Base-by-base conservation (phyloP, 2,329 filamentous ascomycete genomes). In the Claviceps humidiphila region DNA sequence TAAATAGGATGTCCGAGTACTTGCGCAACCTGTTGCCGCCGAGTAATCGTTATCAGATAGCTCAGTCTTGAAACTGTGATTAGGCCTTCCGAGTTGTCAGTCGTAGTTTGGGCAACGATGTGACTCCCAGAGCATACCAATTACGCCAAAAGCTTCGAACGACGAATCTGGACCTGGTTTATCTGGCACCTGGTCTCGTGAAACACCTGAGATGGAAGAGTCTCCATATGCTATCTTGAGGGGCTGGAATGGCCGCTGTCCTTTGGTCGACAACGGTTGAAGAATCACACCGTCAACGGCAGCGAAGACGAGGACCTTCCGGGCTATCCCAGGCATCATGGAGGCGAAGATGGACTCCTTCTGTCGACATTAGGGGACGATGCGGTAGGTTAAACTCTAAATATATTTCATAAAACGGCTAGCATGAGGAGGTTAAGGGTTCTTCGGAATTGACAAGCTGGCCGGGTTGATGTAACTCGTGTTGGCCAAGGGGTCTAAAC, bases 11-110 rank as follows among this genome's bases (percentile, higher is more conserved):
- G 83, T 5, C 88, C 89, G 57, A 84, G 82, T 49, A 97, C 82
- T 57, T 90, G 84, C 3, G 93, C 93, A 49, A 97, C 89, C 66
- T 95, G 87, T 61, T 94, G 80, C 47, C 91, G 86, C 53, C 82
- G 80, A 22, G 85, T 89, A 61, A 98, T 94, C 11, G 88, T 85
- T 53, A 98, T 79, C 6, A 98, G 78, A 67, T 91, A 97, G 57
- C 82, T 87, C 30, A 84, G 78, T 40, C 82, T 85, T 22, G 89
- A 87, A 54, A 97, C 80, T 39, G 83, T 88, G 45, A 98, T 78
- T 1, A 98, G 72, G 22, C 93, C 91, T 97, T 57, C 39, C 4
- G 30, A n/a, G 44, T 40, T 56, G 50, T 51, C 43, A 46, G 43
- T 47, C n/a, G 37, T 16, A n/a, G 14, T 16, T 41, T n/a, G 24